Evolutionary conservation across 2,329 filamentous ascomycete species (phyloP).

Genomic region (Pyrenochaeta sp.): DNA sequence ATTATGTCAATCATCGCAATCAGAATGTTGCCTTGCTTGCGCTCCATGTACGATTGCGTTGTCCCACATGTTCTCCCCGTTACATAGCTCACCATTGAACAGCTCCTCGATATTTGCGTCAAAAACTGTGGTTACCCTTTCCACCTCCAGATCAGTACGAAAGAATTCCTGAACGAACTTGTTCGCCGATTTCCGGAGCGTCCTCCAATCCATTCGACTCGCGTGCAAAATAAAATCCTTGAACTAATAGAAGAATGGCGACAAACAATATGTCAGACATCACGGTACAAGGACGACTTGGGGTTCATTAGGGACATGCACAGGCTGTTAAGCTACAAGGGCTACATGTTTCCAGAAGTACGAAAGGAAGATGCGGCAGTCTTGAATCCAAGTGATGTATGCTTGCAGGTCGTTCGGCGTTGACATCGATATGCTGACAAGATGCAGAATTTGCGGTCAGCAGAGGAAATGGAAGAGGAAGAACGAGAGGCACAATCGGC

Average conservation of each 20-base stretch:
- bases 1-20: slow-evolving; percentile 96
- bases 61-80: slow-evolving; percentile 12
- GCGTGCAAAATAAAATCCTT: slow-evolving; percentile 91
- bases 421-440: slow-evolving; percentile 22
- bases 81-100: slow-evolving; percentile 33
- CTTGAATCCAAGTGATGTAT: slow-evolving; percentile 93
- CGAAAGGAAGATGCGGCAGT: slow-evolving; percentile 94
- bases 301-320: slow-evolving; percentile 99
- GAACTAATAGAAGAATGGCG: slow-evolving; percentile 99
- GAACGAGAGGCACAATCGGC: slow-evolving; percentile 93
- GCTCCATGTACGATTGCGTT: slow-evolving; percentile 65
- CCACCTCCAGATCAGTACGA: slow-evolving; percentile 97
- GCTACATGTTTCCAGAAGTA: slow-evolving; percentile 93
- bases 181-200: slow-evolving; percentile 95
- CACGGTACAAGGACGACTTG: slow-evolving; percentile 94
- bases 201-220: slow-evolving; percentile 82
- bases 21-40: slow-evolving; percentile 93
- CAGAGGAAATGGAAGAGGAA: slow-evolving; percentile 98
- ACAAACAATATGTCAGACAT: slow-evolving; percentile 97
- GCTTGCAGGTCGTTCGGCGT: slow-evolving; percentile 48
- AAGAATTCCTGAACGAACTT: slow-evolving; percentile 98
- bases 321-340: slow-evolving; percentile 92
- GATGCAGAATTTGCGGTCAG: slow-evolving; percentile 85
- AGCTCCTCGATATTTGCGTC: slow-evolving; percentile 96
- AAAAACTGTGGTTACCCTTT: slow-evolving; percentile 99